Percentiles rank a stretch among this genome's conserved stretches.
Conservation (phyloP, 78 protist species). For the Bodo saltans region DNA sequence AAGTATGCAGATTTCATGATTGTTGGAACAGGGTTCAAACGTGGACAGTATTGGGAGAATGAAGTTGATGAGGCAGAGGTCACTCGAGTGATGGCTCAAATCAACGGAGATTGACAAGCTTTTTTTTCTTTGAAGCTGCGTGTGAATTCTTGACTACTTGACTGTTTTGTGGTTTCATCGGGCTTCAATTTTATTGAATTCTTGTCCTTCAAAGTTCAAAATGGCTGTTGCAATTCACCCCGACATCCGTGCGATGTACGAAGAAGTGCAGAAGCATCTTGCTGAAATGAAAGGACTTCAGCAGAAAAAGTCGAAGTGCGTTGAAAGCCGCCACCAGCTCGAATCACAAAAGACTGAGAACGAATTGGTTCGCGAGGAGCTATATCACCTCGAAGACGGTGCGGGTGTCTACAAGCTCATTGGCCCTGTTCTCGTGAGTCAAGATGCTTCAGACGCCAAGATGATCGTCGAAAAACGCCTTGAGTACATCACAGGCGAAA, state of each 20-base stretch:
- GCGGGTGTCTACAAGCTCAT: conserved; percentile 28
- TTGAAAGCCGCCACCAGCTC: background rate
- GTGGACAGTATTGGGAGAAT: background rate
- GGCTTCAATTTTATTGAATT: too few species aligned
- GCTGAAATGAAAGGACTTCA: background rate
- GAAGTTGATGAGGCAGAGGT: background rate
- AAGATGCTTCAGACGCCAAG: conserved; percentile 21
- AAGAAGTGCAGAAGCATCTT: background rate
- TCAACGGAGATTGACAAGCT: background rate
- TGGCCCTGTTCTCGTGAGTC: conserved; percentile 26
- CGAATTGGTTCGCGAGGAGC: conserved; percentile 5
- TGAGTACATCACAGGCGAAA: conserved; percentile 7
- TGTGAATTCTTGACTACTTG: too few species aligned
- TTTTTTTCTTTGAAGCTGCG: too few species aligned
- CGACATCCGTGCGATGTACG: background rate
- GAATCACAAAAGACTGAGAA: conserved; percentile 8
- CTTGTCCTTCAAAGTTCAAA: too few species aligned
- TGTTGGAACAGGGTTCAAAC: background rate
- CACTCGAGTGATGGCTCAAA: background rate
- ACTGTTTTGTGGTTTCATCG: too few species aligned
- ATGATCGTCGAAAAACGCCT: conserved; percentile 10
- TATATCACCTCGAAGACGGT: background rate
- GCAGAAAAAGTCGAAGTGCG: background rate
- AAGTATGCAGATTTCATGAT: background rate
- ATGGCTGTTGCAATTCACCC: too few species aligned